These are phyloP conservation scores for Plicaturopsis crispa DNA, from an alignment of 768 basidiomycete genomes.

Conservation along the genomic window DNA sequence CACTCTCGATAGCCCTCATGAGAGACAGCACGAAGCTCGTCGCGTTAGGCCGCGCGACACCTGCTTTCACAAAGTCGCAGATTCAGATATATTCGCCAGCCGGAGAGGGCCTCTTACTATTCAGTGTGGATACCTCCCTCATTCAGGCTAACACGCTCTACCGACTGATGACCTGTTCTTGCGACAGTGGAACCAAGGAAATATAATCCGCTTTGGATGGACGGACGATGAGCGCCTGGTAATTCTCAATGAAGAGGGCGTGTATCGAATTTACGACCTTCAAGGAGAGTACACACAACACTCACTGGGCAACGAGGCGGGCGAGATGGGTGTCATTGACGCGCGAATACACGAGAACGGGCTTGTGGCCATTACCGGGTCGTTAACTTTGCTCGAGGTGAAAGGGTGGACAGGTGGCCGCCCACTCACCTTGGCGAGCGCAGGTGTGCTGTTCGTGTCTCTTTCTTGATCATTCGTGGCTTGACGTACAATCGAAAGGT, in stretches of 20 bases:
- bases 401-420: conserved; percentile 83
- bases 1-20: conserved; percentile 60
- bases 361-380: conserved; percentile 76
- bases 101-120: conserved; percentile 59
- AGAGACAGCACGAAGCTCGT: conserved; percentile 78
- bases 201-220: conserved; percentile 80
- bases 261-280: conserved; percentile 83
- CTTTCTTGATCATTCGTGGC: background rate
- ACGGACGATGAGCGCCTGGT: conserved; percentile 74
- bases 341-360: conserved; percentile 85
- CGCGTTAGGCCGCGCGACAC: conserved; percentile 51
- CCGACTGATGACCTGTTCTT: background rate
- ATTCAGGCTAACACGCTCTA: background rate
- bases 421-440: conserved; percentile 63
- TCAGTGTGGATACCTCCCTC: conserved; percentile 56
- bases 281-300: conserved; percentile 82
- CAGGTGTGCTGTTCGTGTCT: conserved; percentile 39
- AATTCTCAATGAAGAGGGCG: conserved; percentile 87
- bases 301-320: conserved; percentile 76
- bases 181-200: conserved; percentile 83
- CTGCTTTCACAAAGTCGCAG: conserved; percentile 65
- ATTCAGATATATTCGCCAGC: conserved; percentile 85
- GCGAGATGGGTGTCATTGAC: conserved; percentile 77
- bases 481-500: conserved; percentile 30
- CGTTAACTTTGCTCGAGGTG: conserved; percentile 73